Percentiles rank a stretch among this genome's conserved stretches.
These are phyloP conservation scores for Myxozyma monticola DNA, from an alignment of 805 yeast genomes.

Conservation along the genomic window DNA sequence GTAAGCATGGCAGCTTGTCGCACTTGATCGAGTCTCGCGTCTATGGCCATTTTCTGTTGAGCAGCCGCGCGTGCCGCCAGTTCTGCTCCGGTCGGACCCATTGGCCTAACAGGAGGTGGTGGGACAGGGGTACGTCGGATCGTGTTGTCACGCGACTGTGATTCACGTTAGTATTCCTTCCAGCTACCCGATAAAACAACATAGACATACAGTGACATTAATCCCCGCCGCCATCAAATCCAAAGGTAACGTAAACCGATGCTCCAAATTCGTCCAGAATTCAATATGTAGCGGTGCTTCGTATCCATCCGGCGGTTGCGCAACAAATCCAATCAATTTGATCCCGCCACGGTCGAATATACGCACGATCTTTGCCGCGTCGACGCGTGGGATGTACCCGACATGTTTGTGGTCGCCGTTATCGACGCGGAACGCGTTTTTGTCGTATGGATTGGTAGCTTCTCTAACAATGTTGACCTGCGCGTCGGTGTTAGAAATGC, in stretches of 20 bases:
- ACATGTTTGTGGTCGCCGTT: neutral
- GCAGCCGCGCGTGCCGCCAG: too few relatives aligned
- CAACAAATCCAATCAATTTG: neutral
- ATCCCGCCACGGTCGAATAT: slow-evolving; percentile 5
- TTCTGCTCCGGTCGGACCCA: too few relatives aligned
- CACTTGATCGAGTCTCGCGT: too few relatives aligned
- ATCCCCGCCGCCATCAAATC: neutral
- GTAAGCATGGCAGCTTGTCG: too few relatives aligned
- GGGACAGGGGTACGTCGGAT: too few relatives aligned
- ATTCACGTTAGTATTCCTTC: too few relatives aligned
- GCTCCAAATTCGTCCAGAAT: neutral
- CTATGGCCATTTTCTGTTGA: too few relatives aligned
- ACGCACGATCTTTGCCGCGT: slow-evolving; percentile 4
- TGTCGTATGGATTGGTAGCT: neutral
- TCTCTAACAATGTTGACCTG: slow-evolving; percentile 8
- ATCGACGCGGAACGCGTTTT: slow-evolving; percentile 10
- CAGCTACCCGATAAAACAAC: too few relatives aligned
- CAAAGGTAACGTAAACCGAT: neutral
- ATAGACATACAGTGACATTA: neutral
- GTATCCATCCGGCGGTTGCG: neutral
- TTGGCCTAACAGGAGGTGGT: too few relatives aligned
- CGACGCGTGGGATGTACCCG: slow-evolving; percentile 10
- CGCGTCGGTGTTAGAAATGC: neutral
- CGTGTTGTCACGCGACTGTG: too few relatives aligned
- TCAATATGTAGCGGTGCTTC: slow-evolving; percentile 2